phyloP scores from a whole-genome alignment of 1,284 basidiomycete genomes.

The Trichosporon asahii region DNA sequence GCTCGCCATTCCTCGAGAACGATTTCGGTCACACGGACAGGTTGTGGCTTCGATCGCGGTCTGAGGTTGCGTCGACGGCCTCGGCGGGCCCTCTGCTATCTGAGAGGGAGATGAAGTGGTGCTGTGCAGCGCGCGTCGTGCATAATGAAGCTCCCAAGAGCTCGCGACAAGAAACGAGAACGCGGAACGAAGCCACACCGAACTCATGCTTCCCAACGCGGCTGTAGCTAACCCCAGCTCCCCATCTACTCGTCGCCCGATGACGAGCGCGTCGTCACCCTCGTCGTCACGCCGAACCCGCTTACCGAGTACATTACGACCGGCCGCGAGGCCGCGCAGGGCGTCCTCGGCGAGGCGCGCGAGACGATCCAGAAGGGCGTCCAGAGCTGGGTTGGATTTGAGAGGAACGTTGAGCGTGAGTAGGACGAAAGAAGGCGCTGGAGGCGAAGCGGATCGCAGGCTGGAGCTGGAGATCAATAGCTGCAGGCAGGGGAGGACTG shows the following conservation, averaged over 20 bases:
- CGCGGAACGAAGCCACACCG: neutral
- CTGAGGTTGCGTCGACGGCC: too few relatives aligned
- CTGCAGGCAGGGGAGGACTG: too few relatives aligned
- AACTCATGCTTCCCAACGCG: neutral
- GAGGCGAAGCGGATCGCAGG: neutral
- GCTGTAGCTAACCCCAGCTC: slow-evolving; percentile 55
- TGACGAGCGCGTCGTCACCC: slow-evolving; percentile 56
- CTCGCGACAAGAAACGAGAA: too few relatives aligned
- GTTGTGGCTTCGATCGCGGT: neutral
- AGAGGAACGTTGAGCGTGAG: slow-evolving; percentile 77
- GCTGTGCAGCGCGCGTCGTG: too few relatives aligned
- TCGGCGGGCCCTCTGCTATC: too few relatives aligned
- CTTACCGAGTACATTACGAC: slow-evolving; percentile 69
- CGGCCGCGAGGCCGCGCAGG: slow-evolving; percentile 60
- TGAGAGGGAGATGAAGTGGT: neutral
- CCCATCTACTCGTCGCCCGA: slow-evolving; percentile 69
- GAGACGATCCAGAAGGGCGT: slow-evolving; percentile 66
- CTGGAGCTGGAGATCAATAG: neutral
- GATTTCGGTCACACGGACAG: neutral
- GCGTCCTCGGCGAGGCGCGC: slow-evolving; percentile 60
- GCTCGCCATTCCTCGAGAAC: neutral
- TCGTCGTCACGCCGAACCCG: slow-evolving; percentile 67
- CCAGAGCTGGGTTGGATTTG: slow-evolving; percentile 73
- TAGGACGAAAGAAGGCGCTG: slow-evolving; percentile 24
- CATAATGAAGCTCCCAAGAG: too few relatives aligned